Evolutionary conservation across 148 eudicot species (phyloP), one percentile per base, ranked within the genome.

Genomic region (Rhododendron molle): DNA sequence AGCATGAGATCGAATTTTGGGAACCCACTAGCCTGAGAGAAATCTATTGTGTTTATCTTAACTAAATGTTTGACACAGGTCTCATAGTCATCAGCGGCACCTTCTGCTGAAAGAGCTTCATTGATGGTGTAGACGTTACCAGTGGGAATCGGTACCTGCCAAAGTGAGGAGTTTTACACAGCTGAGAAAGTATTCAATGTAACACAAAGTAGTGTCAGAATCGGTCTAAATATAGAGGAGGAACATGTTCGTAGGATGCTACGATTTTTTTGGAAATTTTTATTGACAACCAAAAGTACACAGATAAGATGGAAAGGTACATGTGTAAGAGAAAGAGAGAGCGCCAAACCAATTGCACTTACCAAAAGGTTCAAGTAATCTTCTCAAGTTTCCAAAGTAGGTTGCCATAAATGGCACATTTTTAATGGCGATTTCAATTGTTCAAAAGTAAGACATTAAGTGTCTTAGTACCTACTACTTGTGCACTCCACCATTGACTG

Each of bases 1-100:
- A 93, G 89, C 87, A 92, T 93, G 71, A 88, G 89, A 83, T 93
- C 96, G n/a, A 93, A 92, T 83, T 92, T 91, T 5, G 96, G 94
- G 28, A 90, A 88, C 0, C 89, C 89, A 20, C 36, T 92, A 34
- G 72, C 7, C 16, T 81, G 67, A 26, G 96, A 93, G 30, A 78
- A 36, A 65, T 77, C 87, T 23, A 93, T 26, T 23, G 76, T 87
- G 58, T 79, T 83, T 32, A 47, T 89, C 11, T 89, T 58, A 34
- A 90, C 92, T 52, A 92, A 78, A 62, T 91, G 89, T 82, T 79
- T 88, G 81, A 94, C 71, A 73, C 92, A 84, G 16, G 85, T 82
- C 86, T 94, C 93, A 49, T 92, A 94, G 36, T 94, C 96, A 23
- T 89, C 90, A 18, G 94, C 93, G 56, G 94, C 96, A 10, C 83